These are phyloP conservation scores for Mrakia blollopis DNA, from an alignment of 768 basidiomycete species.

Conservation along the genomic window DNA sequence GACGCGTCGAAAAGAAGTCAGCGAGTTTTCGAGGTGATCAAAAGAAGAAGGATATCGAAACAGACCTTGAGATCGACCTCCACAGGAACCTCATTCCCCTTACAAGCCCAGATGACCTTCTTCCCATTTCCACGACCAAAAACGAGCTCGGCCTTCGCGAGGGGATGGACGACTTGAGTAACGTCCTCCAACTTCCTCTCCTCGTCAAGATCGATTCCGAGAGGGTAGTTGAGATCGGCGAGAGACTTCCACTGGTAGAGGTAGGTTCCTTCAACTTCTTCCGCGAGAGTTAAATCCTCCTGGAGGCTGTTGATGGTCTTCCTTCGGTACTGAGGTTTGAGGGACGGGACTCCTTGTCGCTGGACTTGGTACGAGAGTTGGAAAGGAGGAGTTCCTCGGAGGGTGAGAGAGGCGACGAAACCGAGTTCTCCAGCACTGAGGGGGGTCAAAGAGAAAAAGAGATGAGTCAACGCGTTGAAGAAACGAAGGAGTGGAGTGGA, in stretches of 20 bases:
- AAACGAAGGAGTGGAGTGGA: background rate
- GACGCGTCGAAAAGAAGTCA: no score
- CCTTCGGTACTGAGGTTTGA: slow-evolving; percentile 3
- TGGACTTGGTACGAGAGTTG: slow-evolving; percentile 61
- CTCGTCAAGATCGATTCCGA: slow-evolving; percentile 59
- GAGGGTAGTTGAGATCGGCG: slow-evolving; percentile 73
- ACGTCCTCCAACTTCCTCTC: background rate
- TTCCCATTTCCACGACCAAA: slow-evolving; percentile 26
- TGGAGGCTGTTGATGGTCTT: slow-evolving; percentile 60
- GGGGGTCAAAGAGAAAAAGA: slow-evolving; percentile 1
- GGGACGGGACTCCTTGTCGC: slow-evolving; percentile 43
- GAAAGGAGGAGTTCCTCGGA: slow-evolving; percentile 88
- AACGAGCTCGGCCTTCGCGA: slow-evolving; percentile 69
- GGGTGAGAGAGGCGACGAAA: slow-evolving; percentile 74
- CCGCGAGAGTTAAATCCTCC: slow-evolving; percentile 76
- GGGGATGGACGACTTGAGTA: slow-evolving; percentile 75
- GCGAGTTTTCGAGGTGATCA: background rate
- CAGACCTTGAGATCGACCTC: slow-evolving; percentile 73
- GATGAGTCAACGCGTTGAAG: background rate
- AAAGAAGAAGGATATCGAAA: background rate
- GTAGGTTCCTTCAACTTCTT: slow-evolving; percentile 84
- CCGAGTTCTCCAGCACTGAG: slow-evolving; percentile 63
- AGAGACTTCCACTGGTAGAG: slow-evolving; percentile 72
- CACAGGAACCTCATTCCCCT: slow-evolving; percentile 54
- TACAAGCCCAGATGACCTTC: slow-evolving; percentile 13